Conservation (phyloP, 305 asterid species). For the Solanum chacoense region DNA sequence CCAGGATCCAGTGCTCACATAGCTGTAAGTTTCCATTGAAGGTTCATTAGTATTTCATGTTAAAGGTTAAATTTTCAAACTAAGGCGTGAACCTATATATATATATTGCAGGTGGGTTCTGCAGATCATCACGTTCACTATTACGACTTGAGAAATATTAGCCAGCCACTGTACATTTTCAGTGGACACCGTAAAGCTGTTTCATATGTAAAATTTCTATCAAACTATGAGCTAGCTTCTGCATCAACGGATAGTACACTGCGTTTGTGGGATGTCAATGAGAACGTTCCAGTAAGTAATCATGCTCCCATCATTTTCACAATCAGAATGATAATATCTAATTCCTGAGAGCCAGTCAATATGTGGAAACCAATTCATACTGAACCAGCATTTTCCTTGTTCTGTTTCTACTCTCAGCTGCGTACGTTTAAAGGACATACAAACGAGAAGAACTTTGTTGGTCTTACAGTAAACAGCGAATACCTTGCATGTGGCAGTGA, state of each 20-base stretch:
- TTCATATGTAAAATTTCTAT: slow-evolving; percentile 76
- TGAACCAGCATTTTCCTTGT: background rate
- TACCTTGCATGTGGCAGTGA: slow-evolving; percentile 90
- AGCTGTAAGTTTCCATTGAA: slow-evolving; percentile 39
- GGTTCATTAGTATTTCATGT: background rate
- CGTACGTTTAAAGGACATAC: slow-evolving; percentile 71
- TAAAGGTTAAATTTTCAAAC: background rate
- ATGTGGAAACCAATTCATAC: background rate
- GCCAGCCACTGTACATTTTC: slow-evolving; percentile 56
- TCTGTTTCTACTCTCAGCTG: slow-evolving; percentile 30
- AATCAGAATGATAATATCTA: background rate
- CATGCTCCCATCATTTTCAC: background rate
- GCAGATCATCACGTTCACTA: slow-evolving; percentile 89
- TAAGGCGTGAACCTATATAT: background rate
- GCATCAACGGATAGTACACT: slow-evolving; percentile 87
- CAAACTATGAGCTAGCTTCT: slow-evolving; percentile 73
- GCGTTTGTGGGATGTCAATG: slow-evolving; percentile 83
- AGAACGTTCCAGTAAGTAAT: slow-evolving; percentile 50
- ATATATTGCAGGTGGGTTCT: slow-evolving; percentile 63
- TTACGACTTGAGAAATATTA: slow-evolving; percentile 67
- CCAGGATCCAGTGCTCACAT: slow-evolving; percentile 69
- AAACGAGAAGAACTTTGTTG: slow-evolving; percentile 77
- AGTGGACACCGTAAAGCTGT: slow-evolving; percentile 81
- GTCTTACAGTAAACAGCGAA: slow-evolving; percentile 52
- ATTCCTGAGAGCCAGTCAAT: background rate